Evolutionary conservation across 331 rosid species (phyloP), one percentile per base, ranked within the genome.

Genomic region (Quercus phellos): DNA sequence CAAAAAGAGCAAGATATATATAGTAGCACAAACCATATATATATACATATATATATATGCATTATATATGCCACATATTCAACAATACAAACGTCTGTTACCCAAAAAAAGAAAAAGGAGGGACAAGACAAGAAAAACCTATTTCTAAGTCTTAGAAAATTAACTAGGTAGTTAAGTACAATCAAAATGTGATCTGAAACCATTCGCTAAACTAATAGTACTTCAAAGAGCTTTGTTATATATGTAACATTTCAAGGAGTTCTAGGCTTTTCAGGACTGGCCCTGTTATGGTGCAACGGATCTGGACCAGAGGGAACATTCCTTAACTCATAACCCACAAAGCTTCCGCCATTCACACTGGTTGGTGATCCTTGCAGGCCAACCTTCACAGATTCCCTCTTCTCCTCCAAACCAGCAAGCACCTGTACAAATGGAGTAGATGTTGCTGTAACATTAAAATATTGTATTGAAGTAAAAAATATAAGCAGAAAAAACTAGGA

Each of bases 251-350:
- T 61, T 77, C 70, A 90, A 55, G 91, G 91, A 30, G 87, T 84
- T 70, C 78, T 71, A 75, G 95, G 95, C 83, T 78, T 92, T 38
- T 83, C 73, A 18, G 96, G 93, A 78, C 43, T 77, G 26, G 86
- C 89, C 11, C 90, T 91, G 50, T 85, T 84, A 46, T 90, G 97
- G 75, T 92, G 97, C 60, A 92, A 77, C 0, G 97, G 97, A 68
- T 92, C 93, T 63, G 97, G 97, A 29, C 97, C 97, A 0, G 93
- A 83, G n/a, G 97, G 97, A 76, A 89, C 90, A 76, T 79, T 83
- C 88, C 93, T 85, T 50, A 92, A 73, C 86, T 87, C 89, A 75
- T 81, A 82, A 24, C 70, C 75, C 70, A 69, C 32, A 70, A 55
- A 8, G 38, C 72, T 70, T 43, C 77, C 83, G 75, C 73, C 76